Conservation (phyloP, 2,329 filamentous ascomycete genomes). For the Botrytis deweyae region DNA sequence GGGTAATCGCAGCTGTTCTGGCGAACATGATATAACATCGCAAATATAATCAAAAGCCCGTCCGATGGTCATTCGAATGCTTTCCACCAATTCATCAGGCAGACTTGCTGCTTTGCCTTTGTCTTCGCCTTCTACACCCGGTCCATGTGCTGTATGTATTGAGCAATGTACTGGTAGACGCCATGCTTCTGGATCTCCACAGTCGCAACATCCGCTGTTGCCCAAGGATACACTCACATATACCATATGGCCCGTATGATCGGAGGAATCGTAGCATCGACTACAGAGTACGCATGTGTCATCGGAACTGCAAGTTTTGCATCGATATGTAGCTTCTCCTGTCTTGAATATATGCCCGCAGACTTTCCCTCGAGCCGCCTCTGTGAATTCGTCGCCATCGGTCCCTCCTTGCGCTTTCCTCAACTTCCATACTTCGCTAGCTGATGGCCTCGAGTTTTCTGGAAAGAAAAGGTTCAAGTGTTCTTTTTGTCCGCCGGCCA, state of each 20-base stretch:
- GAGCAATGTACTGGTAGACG: slow-evolving; percentile 83
- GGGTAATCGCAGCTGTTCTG: slow-evolving; percentile 83
- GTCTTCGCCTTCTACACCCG: slow-evolving; percentile 48
- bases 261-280: slow-evolving; percentile 90
- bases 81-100: slow-evolving; percentile 72
- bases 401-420: slow-evolving; percentile 86
- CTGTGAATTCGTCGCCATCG: slow-evolving; percentile 92
- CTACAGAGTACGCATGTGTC: slow-evolving; percentile 95
- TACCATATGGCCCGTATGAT: slow-evolving; percentile 91
- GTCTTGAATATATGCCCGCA: slow-evolving; percentile 97
- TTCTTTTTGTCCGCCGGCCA: slow-evolving; percentile 72
- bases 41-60: slow-evolving; percentile 91
- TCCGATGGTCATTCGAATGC: slow-evolving; percentile 82
- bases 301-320: slow-evolving; percentile 90
- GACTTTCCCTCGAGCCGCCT: slow-evolving; percentile 84
- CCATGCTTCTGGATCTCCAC: slow-evolving; percentile 95
- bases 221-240: slow-evolving; percentile 84
- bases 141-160: slow-evolving; percentile 74
- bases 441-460: slow-evolving; percentile 57
- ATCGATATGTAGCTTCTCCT: slow-evolving; percentile 91
- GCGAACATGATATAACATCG: slow-evolving; percentile 96
- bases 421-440: slow-evolving; percentile 65
- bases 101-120: slow-evolving; percentile 62
- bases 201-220: slow-evolving; percentile 96
- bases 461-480: slow-evolving; percentile 82